phyloP scores from a whole-genome alignment of 2,329 filamentous ascomycete species.

The Pleochaeta shiraiana region DNA sequence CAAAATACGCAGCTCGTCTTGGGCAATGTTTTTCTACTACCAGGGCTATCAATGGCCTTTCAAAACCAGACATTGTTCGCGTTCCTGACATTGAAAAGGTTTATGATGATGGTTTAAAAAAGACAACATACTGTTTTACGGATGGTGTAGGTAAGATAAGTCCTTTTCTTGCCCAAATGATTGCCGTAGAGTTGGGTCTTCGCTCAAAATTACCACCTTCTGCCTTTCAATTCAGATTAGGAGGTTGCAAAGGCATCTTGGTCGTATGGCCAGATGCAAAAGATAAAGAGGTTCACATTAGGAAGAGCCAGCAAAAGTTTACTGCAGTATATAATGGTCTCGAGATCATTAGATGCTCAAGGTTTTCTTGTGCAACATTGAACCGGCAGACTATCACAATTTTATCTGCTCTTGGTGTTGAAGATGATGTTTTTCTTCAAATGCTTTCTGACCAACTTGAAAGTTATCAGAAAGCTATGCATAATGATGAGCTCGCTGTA shows the following conservation, averaged over 20 bases:
- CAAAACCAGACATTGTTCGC: slow-evolving; percentile 29
- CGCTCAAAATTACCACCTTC: slow-evolving; percentile 42
- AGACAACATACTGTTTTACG: slow-evolving; percentile 42
- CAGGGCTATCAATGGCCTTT: slow-evolving; percentile 43
- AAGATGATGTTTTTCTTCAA: slow-evolving; percentile 38
- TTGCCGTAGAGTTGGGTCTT: slow-evolving; percentile 47
- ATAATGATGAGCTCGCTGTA: slow-evolving; percentile 38
- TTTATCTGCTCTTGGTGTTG: slow-evolving; percentile 56
- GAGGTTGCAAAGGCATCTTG: slow-evolving; percentile 80
- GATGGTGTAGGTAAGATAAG: slow-evolving; percentile 95
- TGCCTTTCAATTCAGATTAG: slow-evolving; percentile 78
- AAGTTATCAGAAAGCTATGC: slow-evolving; percentile 49
- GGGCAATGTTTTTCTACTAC: slow-evolving; percentile 97
- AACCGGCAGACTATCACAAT: slow-evolving; percentile 83
- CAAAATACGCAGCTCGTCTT: slow-evolving; percentile 71
- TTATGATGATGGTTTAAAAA: slow-evolving; percentile 23
- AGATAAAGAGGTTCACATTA: slow-evolving; percentile 49
- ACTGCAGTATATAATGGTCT: slow-evolving; percentile 44
- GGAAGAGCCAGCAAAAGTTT: slow-evolving; percentile 80
- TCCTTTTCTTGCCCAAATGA: slow-evolving; percentile 46
- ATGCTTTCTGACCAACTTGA: slow-evolving; percentile 47
- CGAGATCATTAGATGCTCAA: slow-evolving; percentile 69
- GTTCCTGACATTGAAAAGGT: slow-evolving; percentile 42
- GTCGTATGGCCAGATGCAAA: slow-evolving; percentile 48
- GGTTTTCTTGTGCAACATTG: slow-evolving; percentile 53